Evolutionary conservation across 2,329 filamentous ascomycete species (phyloP).

Genomic region (Trichoderma endophyticum): DNA sequence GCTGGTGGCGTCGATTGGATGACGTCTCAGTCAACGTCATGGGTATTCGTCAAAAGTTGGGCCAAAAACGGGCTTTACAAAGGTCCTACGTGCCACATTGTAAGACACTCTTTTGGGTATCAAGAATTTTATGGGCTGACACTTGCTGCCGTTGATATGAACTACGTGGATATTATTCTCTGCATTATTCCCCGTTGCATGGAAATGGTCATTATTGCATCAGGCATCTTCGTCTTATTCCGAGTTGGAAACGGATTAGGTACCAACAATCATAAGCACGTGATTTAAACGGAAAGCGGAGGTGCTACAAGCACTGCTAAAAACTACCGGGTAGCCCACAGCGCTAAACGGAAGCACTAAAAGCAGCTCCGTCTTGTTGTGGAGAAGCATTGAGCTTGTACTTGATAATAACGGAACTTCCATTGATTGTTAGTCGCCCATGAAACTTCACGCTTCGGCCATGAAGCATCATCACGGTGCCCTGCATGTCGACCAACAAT

Average conservation of each 20-base stretch:
- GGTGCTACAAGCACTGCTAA: neutral
- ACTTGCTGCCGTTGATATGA: neutral
- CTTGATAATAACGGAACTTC: neutral
- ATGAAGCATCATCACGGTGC: constrained; percentile 17
- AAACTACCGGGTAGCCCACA: neutral
- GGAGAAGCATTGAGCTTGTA: neutral
- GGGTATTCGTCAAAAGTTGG: neutral
- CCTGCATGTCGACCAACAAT: constrained; percentile 52
- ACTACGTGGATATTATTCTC: neutral
- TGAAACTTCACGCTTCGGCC: constrained; percentile 2
- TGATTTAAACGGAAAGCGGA: neutral
- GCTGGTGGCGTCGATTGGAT: constrained; percentile 10
- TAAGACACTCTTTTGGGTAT: neutral
- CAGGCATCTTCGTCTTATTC: neutral
- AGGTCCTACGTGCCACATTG: neutral
- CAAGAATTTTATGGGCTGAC: neutral
- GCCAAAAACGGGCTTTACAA: neutral
- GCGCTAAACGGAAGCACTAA: neutral
- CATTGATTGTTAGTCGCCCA: neutral
- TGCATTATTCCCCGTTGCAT: neutral
- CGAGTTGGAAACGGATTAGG: neutral
- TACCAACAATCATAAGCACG: neutral
- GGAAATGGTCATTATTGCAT: neutral
- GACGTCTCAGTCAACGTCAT: constrained; percentile 14
- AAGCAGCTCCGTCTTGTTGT: neutral